Evolutionary conservation across 257 asterid species (phyloP), one percentile per base, ranked within the genome.

Genomic region (Anisodus tanguticus): DNA sequence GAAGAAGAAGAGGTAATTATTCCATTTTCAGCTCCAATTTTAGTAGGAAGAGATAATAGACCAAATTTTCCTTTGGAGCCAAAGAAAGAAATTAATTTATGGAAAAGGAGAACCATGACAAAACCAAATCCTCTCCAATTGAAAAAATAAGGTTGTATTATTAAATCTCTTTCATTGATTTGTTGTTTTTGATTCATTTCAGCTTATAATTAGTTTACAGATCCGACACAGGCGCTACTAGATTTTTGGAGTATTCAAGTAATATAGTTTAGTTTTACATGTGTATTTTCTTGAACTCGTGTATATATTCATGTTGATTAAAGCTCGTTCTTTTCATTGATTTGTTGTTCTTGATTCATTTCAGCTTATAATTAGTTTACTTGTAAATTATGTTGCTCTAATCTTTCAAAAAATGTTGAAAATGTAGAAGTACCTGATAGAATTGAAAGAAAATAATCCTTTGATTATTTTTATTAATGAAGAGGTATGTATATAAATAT

Each of bases 41-140:
- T 81, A 85, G 31, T 47, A 55, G 86, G 84, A 16, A 85, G 85
- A 43, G 57, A 51, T 74, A 74, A 31, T 54, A 83, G 35, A n/a
- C 66, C 84, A 47, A 64, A 60, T 16, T 78, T 69, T 79, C 82
- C 35, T 4, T 86, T 92, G 93, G 93, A 92, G 91, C 95, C 97
- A 83, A 95, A 89, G 86, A 94, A 91, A 84, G 98, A 95, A 87
- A 91, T 95, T 69, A 95, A 95, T 90, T 80, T 95, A 85, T 94
- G 98, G 98, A 93, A 90, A 54, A 92, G 98, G 82, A 90, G 98
- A 91, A 94, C 95, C 4, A 87, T 93, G 97, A 88, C 93, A 37
- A 90, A 86, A 88, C 98, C 98, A 26, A 87, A 83, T 85, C 95
- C 94, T 17, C 94, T 95, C 77, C 92, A 91, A 26, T 76, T 76